Evolutionary conservation across 495 filamentous ascomycete species (phyloP), one percentile per base, ranked within the genome.

Genomic region (Coniosporium apollinis): DNA sequence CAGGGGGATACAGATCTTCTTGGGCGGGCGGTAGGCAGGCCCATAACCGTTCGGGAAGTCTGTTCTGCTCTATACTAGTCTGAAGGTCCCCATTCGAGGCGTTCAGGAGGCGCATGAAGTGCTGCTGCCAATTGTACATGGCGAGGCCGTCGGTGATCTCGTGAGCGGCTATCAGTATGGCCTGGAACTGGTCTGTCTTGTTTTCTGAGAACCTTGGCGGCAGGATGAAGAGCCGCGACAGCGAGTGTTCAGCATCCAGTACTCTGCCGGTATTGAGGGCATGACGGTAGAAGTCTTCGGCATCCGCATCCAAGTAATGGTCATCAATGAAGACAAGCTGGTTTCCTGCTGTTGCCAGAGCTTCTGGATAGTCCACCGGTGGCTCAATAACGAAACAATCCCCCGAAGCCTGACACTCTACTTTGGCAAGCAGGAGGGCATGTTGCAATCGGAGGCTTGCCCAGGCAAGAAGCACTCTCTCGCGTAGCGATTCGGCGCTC

Each of bases 1-100:
- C 34, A 7, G 44, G 40, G 15, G 56, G 56, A 33, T 59, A 59
- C 2, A 52, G 38, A 18, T 53, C 52, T 45, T 59, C 56, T 46
- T 59, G 56, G 9, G 56, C 50, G 0, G 45, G 46, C 8, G 56
- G 56, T 5, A 58, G 44, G 5, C 44, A 35, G 1, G 29, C 19
- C 9, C 7, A 19, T 2, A 54, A 22, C 5, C 18, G 35, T 10
- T 43, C 32, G 10, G 42, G 30, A 5, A 21, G 1, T 5, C 18
- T 34, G 13, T 45, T 45, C 19, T 45, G 14, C 3, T 18, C 19
- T 1, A 52, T 20, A 7, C 43, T 35, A 5, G 9, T 10, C 24
- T 39, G 30, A 1, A 47, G 24, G 4, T 34, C 28, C 1, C 4
- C 1, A 2, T 19, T 16, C 7, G 33, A 18, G 22, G 16, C 34